phyloP scores from a whole-genome alignment of 139 green algal species.

The Deuterostichococcus epilithicus region DNA sequence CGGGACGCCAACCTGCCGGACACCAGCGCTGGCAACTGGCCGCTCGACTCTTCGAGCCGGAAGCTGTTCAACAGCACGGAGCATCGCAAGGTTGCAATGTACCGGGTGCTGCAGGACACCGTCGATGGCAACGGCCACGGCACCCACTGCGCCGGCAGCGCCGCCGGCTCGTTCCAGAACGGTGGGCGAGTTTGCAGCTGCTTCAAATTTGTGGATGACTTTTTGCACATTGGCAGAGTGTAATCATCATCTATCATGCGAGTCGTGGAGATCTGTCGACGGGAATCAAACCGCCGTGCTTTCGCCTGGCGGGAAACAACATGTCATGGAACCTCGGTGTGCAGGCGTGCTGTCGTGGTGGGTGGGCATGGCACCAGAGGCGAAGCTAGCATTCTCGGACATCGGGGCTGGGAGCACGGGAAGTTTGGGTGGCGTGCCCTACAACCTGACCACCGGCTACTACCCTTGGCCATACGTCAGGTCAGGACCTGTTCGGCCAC shows the following conservation, averaged over 20 bases:
- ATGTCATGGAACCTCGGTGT: no score
- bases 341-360: slow-evolving; percentile 24
- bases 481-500: no score
- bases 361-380: slow-evolving; percentile 72
- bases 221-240: not conserved
- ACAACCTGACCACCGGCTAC: slow-evolving; percentile 65
- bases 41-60: not conserved
- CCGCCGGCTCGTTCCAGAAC: slow-evolving; percentile 46
- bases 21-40: not conserved
- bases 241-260: not conserved
- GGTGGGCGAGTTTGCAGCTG: not conserved
- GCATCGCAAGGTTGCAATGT: slow-evolving; percentile 81
- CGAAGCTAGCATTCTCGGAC: slow-evolving; percentile 79
- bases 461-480: slow-evolving; percentile 58
- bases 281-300: not conserved
- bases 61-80: slow-evolving; percentile 34
- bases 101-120: slow-evolving; percentile 54
- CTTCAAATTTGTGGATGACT: not conserved
- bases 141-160: slow-evolving; percentile 79
- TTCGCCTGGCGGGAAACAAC: no score
- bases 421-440: slow-evolving; percentile 28
- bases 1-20: slow-evolving; percentile 40
- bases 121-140: slow-evolving; percentile 82
- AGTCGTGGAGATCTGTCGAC: not conserved
- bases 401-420: slow-evolving; percentile 20